phyloP scores from a whole-genome alignment of 2,329 filamentous ascomycete genomes.

The Sphaerulina musiva region DNA sequence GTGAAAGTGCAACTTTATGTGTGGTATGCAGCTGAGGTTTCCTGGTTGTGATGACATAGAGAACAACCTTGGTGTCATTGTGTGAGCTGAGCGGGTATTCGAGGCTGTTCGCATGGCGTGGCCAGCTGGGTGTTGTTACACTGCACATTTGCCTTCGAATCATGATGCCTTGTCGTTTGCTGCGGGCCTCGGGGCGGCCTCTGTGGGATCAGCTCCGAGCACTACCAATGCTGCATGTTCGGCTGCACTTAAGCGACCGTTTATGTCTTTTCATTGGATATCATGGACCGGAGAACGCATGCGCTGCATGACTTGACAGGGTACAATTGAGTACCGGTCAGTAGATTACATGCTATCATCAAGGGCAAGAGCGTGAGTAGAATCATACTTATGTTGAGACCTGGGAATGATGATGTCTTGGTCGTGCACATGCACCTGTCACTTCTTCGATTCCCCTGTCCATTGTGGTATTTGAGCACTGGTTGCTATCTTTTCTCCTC shows the following conservation, averaged over 20 bases:
- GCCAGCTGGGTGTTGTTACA: constrained; percentile 1
- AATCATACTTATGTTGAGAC: constrained; percentile 1
- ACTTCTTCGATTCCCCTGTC: not conserved
- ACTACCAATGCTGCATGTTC: not conserved
- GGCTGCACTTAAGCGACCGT: not conserved
- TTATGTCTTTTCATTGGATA: too few species aligned
- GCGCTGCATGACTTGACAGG: not conserved
- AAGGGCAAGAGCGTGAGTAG: not conserved
- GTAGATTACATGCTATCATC: not conserved
- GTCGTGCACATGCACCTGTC: not conserved
- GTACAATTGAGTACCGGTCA: not conserved
- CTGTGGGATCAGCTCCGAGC: not conserved
- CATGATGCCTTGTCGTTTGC: constrained; percentile 7
- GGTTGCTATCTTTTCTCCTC: constrained; percentile 20
- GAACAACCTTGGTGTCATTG: not conserved
- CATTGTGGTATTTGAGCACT: not conserved
- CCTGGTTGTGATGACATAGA: not conserved
- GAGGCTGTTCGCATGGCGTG: not conserved
- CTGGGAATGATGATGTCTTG: not conserved
- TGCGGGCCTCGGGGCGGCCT: constrained; percentile 8
- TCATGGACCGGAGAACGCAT: too few species aligned
- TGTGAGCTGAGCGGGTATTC: not conserved
- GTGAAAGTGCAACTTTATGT: not conserved
- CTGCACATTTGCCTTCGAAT: constrained; percentile 5
- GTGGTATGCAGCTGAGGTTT: not conserved